Evolutionary conservation across 768 basidiomycete genomes (phyloP), one percentile per base, ranked within the genome.

Genomic region (Hygrophoropsis aurantiaca): DNA sequence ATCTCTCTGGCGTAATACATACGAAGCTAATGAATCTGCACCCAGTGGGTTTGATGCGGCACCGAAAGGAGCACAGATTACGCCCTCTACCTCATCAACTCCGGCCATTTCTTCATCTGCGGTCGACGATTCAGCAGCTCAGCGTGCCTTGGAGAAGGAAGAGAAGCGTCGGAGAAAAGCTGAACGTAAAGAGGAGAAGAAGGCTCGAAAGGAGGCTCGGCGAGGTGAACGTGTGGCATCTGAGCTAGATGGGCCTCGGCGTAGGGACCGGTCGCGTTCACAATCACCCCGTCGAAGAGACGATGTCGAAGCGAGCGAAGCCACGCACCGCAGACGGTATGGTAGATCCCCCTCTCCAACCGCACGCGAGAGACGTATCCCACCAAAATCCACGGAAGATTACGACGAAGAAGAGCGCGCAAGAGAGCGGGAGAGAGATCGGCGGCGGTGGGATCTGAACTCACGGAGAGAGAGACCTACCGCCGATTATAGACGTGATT

Each of bases 41-140:
- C 48, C 10, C 58, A 91, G 89, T 44, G 90, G 90, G 4, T 91
- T 88, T 62, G 85, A 80, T 35, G 80, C 79, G 1, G 64, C 74
- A 61, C 62, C 70, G 13, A 63, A 58, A 41, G 59, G 51, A 34
- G 59, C 58, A 16, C 55, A 61, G n/a, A 47, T 59, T 11, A 40
- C 53, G 20, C 38, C 46, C 24, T 55, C 58, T n/a, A 57, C 60
- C 27, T 39, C 52, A 5, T 56, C 44, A 23, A 36, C 52, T 21
- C 49, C 53, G 16, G 36, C 60, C 2, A 57, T 46, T 11, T 47
- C 50, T 38, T 37, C 46, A 9, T 56, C 42, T 16, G 54, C 59
- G 13, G 49, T 50, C 15, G 56, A 50, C 50, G 58, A 59, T 46
- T 69, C 55, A 52, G 69, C 58, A 60, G 63, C 57, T 58, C 51